Conservation (phyloP, 306 rosid genomes). For the Herpetospermum pedunculosum region DNA sequence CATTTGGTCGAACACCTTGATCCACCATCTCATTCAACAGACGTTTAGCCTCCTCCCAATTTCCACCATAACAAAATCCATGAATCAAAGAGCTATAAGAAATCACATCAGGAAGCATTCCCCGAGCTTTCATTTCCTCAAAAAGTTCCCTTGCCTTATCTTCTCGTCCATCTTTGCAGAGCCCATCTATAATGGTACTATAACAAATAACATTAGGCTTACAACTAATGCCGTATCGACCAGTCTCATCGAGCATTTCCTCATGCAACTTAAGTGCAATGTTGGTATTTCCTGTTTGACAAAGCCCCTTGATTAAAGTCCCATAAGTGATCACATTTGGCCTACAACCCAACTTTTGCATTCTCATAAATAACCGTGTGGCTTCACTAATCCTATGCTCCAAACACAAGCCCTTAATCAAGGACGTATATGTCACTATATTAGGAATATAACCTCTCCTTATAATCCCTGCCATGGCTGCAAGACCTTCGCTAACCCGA, state of each 20-base stretch:
- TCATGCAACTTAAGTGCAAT: slow-evolving; percentile 27
- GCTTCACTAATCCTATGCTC: slow-evolving; percentile 30
- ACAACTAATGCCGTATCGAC: slow-evolving; percentile 12
- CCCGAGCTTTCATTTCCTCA: slow-evolving; percentile 23
- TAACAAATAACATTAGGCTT: slow-evolving; percentile 21
- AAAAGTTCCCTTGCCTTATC: slow-evolving; percentile 32
- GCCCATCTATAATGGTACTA: slow-evolving; percentile 28
- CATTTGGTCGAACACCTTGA: slow-evolving; percentile 32
- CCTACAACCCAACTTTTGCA: slow-evolving; percentile 17
- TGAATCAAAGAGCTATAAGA: slow-evolving; percentile 29
- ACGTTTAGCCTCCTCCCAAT: slow-evolving; percentile 25
- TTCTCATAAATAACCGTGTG: no score
- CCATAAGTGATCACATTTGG: slow-evolving; percentile 25
- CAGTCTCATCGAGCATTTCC: slow-evolving; percentile 21
- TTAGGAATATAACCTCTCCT: slow-evolving; percentile 24
- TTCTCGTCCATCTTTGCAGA: slow-evolving; percentile 31
- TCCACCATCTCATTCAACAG: slow-evolving; percentile 35
- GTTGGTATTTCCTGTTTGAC: slow-evolving; percentile 19
- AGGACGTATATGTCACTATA: slow-evolving; percentile 17
- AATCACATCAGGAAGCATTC: slow-evolving; percentile 23
- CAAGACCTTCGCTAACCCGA: slow-evolving; percentile 20
- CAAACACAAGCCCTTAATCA: slow-evolving; percentile 30
- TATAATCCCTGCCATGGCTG: slow-evolving; percentile 19
- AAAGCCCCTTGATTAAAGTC: slow-evolving; percentile 31
- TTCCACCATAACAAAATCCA: slow-evolving; percentile 26